A percentile compares a stretch with the other conserved stretches of the same genome.
These are phyloP conservation scores for Cajanus cajan DNA, from an alignment of 306 rosid species.

Conservation along the genomic window DNA sequence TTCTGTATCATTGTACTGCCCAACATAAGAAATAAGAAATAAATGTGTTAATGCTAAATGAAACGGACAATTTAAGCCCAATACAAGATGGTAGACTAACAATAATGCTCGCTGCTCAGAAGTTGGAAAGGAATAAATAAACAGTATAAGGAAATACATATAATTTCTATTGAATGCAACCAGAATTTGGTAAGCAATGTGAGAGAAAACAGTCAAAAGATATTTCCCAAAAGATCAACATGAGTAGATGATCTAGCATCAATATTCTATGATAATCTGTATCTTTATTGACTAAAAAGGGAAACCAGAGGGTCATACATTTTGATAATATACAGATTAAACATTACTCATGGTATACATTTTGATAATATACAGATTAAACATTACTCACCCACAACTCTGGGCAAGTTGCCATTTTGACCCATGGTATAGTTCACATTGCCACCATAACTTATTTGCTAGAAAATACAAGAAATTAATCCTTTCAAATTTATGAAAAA, in stretches of 20 bases:
- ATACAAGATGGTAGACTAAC: conserved; percentile 3
- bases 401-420: not conserved
- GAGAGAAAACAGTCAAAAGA: not conserved
- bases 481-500: not conserved
- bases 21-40: conserved; percentile 37
- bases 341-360: not conserved
- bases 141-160: not conserved
- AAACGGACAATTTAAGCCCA: conserved; percentile 15
- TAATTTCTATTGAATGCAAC: not conserved
- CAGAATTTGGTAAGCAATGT: not conserved
- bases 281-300: not conserved
- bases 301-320: not conserved
- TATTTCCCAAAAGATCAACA: not conserved
- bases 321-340: not conserved
- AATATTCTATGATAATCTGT: not conserved
- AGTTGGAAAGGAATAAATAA: not conserved
- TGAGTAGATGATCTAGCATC: not conserved
- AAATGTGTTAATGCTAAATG: conserved; percentile 1
- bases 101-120: not conserved
- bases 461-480: not conserved
- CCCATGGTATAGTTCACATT: not conserved
- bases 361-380: no score
- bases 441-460: not conserved
- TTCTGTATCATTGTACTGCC: conserved; percentile 90
- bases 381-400: not conserved